These are phyloP conservation scores for Physcia stellaris DNA, from an alignment of 495 filamentous ascomycete species.

Conservation along the genomic window DNA sequence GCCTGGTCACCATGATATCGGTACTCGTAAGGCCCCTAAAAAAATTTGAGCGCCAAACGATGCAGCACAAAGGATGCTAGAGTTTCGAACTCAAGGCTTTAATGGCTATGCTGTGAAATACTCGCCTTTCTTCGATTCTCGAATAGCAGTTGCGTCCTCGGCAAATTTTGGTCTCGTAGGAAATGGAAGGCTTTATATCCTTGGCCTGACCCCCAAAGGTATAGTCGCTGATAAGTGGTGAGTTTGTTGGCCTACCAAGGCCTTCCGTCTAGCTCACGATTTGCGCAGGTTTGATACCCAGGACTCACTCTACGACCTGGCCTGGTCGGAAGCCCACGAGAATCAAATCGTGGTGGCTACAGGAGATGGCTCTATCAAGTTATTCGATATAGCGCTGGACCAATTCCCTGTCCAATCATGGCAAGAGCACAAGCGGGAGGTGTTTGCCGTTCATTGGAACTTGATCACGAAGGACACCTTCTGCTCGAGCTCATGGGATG, in stretches of 20 bases:
- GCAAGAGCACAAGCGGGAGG: constrained; percentile 83
- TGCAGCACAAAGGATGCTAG: constrained; percentile 67
- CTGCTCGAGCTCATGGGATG: constrained; percentile 83
- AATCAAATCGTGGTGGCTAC: constrained; percentile 78
- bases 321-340: constrained; percentile 91
- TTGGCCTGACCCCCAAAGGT: constrained; percentile 66
- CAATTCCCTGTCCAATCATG: constrained; percentile 77
- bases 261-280: constrained; percentile 1
- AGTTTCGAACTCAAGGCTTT: constrained; percentile 83
- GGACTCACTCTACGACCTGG: constrained; percentile 84
- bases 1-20: no score
- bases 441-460: constrained; percentile 87
- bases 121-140: constrained; percentile 92
- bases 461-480: constrained; percentile 82
- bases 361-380: constrained; percentile 86
- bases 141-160: constrained; percentile 71
- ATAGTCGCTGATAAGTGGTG: constrained; percentile 70
- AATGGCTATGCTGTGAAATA: constrained; percentile 94
- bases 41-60: no score
- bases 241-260: not conserved
- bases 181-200: constrained; percentile 76
- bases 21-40: no score
- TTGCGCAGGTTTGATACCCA: constrained; percentile 73
- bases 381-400: constrained; percentile 68
- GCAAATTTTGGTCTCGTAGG: constrained; percentile 95